These are phyloP conservation scores for Fusarium denticulatum DNA, from an alignment of 2,329 filamentous ascomycete species.

Conservation along the genomic window DNA sequence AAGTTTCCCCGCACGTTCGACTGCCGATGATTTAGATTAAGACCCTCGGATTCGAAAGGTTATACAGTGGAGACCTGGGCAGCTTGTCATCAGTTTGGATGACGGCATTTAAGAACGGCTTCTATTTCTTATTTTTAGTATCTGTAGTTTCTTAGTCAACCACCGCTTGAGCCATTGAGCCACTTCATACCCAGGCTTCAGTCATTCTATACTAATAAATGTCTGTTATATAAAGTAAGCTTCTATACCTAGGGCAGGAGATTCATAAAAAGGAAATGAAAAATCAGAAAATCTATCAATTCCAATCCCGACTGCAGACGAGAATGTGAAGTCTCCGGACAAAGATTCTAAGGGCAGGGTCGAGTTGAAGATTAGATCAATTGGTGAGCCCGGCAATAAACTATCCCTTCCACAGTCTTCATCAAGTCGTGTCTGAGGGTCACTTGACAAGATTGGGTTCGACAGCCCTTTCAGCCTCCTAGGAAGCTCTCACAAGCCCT, in stretches of 20 bases:
- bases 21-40: not conserved
- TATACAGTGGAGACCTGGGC: not conserved
- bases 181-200: not conserved
- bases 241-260: not conserved
- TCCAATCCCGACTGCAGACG: not conserved
- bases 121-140: not conserved
- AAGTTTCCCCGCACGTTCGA: not conserved
- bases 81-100: not conserved
- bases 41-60: not conserved
- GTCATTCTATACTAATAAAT: not conserved
- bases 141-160: not conserved
- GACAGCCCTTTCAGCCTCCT: not conserved
- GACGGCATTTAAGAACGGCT: not conserved
- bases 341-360: not conserved
- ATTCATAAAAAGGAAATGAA: not conserved
- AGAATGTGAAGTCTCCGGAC: not conserved
- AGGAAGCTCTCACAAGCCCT: not conserved
- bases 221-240: not conserved
- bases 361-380: not conserved
- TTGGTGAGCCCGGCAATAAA: not conserved
- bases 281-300: not conserved
- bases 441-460: not conserved
- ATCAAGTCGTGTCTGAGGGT: not conserved
- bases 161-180: not conserved
- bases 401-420: not conserved